Base-by-base conservation (phyloP, 2,329 filamentous ascomycete genomes). In the Neophaeococcomyces aloes region DNA sequence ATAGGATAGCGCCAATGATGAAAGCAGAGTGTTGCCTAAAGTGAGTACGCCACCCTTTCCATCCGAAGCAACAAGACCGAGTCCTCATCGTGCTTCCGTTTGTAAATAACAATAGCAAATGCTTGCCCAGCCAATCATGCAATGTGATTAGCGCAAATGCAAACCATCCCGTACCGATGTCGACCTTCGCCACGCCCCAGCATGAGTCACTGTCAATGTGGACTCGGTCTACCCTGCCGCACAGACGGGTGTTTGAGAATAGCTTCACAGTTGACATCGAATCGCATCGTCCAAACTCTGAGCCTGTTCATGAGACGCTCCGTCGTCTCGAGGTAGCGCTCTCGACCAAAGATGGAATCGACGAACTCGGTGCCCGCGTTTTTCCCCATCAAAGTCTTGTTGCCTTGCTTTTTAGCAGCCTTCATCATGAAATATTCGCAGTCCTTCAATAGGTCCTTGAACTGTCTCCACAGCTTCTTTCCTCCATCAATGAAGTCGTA, bases 401-500 rank as follows among this genome's bases (percentile, higher is more conserved):
- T 69, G 46, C 66, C 73, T 65, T 85, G 75, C 49, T 68, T 76
- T 73, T 86, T 89, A 55, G 82, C 81, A 33, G 83, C 84, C 69
- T 84, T 86, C 70, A 91, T 83, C 91, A 98, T 98, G 61, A 85
- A 93, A 38, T 83, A 76, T 69, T 98, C 91, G 61, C 91, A 96
- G 13, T 81, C 73, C 69, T 93, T 94, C 60, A 96, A 79, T 11
- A 96, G 74, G 58, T 79, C 79, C 66, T 85, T 83, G 57, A 96
- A 83, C 61, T 85, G 86, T 52, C 81, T 76, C 67, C 83, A 93
- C 29, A 96, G 74, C 41, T 87, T 80, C 63, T 94, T 84, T 55
- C 89, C 91, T 38, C 82, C 83, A 52, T 84, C 81, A 53, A 96
- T 79, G 64, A 96, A 96, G 55, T 94, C 89, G 53, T 89, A 80